Evolutionary conservation across 148 eudicot species (phyloP).

Genomic region (Chenopodium formosanum): DNA sequence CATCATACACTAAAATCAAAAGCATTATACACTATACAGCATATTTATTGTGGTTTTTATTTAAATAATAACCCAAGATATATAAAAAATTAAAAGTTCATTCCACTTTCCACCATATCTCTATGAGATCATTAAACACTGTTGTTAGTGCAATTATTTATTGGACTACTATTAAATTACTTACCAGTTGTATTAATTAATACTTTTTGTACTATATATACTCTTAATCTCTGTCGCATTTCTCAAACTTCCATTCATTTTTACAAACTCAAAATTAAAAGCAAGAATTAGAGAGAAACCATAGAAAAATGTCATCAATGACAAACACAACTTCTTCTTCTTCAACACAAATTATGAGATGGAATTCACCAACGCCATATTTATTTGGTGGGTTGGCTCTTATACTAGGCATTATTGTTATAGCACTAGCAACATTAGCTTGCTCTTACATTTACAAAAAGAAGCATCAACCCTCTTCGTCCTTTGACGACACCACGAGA

Average conservation of each 20-base stretch:
- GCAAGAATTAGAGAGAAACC: neutral
- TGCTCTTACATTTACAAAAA: conserved; percentile 25
- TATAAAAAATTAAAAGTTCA: neutral
- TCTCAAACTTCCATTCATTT: conserved; percentile 13
- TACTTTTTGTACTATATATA: conserved; percentile 18
- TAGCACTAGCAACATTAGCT: conserved; percentile 30
- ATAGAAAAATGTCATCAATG: conserved; percentile 9
- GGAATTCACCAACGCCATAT: conserved; percentile 43
- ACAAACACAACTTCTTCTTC: neutral
- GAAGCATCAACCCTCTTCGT: neutral
- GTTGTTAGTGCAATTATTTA: conserved; percentile 18
- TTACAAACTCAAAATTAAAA: neutral
- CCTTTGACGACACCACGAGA: neutral
- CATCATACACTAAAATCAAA: neutral
- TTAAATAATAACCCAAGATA: neutral
- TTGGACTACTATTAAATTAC: neutral
- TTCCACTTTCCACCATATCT: conserved; percentile 18
- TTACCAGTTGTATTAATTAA: neutral
- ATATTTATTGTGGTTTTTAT: neutral
- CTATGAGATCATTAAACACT: neutral
- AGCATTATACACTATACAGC: neutral
- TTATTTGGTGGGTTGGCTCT: conserved; percentile 40
- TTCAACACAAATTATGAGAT: conserved; percentile 6
- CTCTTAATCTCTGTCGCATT: neutral
- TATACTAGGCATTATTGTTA: conserved; percentile 32